Percentiles rank a stretch among this genome's conserved stretches.
These are phyloP conservation scores for Suillus lakei DNA, from an alignment of 768 basidiomycete species.

Conservation along the genomic window DNA sequence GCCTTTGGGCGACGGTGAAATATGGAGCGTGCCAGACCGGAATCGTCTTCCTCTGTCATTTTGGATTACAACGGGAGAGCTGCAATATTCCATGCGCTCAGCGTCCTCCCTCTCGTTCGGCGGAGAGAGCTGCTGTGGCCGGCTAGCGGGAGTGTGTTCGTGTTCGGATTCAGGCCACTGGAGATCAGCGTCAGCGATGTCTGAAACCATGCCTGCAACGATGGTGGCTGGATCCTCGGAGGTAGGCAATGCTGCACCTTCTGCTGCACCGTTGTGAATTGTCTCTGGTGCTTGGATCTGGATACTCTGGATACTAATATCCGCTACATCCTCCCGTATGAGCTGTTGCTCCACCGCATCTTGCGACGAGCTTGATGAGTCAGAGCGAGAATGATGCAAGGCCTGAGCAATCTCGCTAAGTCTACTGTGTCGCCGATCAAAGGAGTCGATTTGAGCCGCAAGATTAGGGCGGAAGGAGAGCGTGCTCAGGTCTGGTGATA, in stretches of 20 bases:
- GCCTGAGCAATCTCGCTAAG: not conserved
- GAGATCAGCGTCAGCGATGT: constrained; percentile 25
- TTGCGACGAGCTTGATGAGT: constrained; percentile 42
- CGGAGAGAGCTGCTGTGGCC: not conserved
- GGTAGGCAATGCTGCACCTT: constrained; percentile 4
- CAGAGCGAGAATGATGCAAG: constrained; percentile 17
- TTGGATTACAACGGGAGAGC: constrained; percentile 4
- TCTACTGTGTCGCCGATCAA: constrained; percentile 19
- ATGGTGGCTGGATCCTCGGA: not conserved
- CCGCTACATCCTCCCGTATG: constrained; percentile 42
- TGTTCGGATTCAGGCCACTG: constrained; percentile 33
- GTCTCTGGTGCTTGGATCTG: constrained; percentile 12
- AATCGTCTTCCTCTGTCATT: constrained; percentile 19
- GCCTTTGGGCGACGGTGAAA: constrained; percentile 14
- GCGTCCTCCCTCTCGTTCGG: not conserved
- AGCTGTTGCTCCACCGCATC: constrained; percentile 53
- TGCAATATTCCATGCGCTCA: constrained; percentile 1
- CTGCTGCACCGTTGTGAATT: constrained; percentile 1
- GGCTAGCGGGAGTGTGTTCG: constrained; percentile 13
- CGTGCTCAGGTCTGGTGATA: constrained; percentile 26
- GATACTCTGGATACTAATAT: constrained; percentile 23
- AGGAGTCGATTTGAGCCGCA: constrained; percentile 22
- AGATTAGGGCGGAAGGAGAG: constrained; percentile 8
- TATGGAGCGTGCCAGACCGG: constrained; percentile 27
- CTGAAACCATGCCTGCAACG: not conserved